Evolutionary conservation across 2,329 filamentous ascomycete species (phyloP).

Genomic region (Elsinoe arachidis): DNA sequence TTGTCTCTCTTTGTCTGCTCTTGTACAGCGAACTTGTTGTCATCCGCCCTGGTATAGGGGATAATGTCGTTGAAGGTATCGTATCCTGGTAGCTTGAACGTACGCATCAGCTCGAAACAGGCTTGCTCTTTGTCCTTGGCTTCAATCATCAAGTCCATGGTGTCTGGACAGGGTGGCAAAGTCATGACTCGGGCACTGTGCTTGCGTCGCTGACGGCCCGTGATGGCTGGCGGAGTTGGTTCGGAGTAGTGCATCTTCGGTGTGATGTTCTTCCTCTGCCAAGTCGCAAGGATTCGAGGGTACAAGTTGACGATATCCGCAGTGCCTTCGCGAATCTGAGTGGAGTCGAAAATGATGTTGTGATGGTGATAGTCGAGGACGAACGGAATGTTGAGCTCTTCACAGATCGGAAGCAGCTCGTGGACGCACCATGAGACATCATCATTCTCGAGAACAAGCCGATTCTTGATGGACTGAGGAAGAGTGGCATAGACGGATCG

Average conservation of each 20-base stretch:
- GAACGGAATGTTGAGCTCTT: slow-evolving; percentile 87
- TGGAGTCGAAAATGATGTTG: slow-evolving; percentile 78
- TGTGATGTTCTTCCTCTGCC: slow-evolving; percentile 72
- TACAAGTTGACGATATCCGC: slow-evolving; percentile 68
- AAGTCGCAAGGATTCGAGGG: slow-evolving; percentile 71
- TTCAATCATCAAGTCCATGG: slow-evolving; percentile 98
- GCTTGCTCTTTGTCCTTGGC: slow-evolving; percentile 97
- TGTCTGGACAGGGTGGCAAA: slow-evolving; percentile 69
- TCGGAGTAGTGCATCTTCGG: slow-evolving; percentile 99
- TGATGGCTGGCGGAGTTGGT: slow-evolving; percentile 65
- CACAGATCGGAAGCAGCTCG: slow-evolving; percentile 78
- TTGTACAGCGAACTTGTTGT: slow-evolving; percentile 47
- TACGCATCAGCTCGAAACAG: slow-evolving; percentile 87
- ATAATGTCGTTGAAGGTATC: slow-evolving; percentile 67
- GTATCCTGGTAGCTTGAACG: slow-evolving; percentile 73
- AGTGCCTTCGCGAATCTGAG: slow-evolving; percentile 70
- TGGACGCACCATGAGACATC: slow-evolving; percentile 91
- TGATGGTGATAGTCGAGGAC: slow-evolving; percentile 93
- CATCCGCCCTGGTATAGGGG: slow-evolving; percentile 67
- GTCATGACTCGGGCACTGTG: slow-evolving; percentile 72
- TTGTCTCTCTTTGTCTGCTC: slow-evolving; percentile 27
- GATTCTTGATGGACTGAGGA: slow-evolving; percentile 62
- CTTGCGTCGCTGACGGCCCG: slow-evolving; percentile 68
- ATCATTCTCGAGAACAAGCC: slow-evolving; percentile 87
- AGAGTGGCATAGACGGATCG: slow-evolving; percentile 62